These are phyloP conservation scores for Candida broadrunensis DNA, from an alignment of 805 yeast species.

Conservation along the genomic window DNA sequence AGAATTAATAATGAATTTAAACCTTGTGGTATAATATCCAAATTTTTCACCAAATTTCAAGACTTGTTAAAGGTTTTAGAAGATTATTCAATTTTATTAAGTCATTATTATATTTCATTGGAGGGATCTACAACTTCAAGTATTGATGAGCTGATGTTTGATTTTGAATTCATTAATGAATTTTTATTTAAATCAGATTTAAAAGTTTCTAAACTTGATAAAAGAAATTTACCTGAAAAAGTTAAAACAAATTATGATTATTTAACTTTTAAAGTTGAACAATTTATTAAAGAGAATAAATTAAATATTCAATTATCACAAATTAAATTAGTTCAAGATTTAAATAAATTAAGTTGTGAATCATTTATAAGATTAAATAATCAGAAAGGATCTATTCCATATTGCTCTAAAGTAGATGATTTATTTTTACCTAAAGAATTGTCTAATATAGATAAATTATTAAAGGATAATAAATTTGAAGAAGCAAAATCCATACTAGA, in stretches of 20 bases:
- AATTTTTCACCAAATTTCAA: slow-evolving; percentile 47
- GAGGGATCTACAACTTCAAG: slow-evolving; percentile 19
- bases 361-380: slow-evolving; percentile 26
- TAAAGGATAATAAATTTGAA: slow-evolving; percentile 26
- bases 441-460: slow-evolving; percentile 32
- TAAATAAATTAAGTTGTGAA: slow-evolving; percentile 41
- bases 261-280: slow-evolving; percentile 33
- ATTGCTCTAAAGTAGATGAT: slow-evolving; percentile 22
- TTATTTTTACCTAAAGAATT: slow-evolving; percentile 39
- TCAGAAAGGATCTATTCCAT: slow-evolving; percentile 17
- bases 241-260: slow-evolving; percentile 42
- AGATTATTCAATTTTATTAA: slow-evolving; percentile 38
- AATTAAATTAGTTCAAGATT: slow-evolving; percentile 24
- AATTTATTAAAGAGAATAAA: slow-evolving; percentile 7
- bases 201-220: slow-evolving; percentile 25
- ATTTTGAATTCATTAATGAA: slow-evolving; percentile 17
- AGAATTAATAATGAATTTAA: slow-evolving; percentile 72
- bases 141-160: slow-evolving; percentile 9
- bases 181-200: slow-evolving; percentile 24
- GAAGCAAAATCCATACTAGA: slow-evolving; percentile 40
- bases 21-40: slow-evolving; percentile 55
- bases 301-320: neutral
- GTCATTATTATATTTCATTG: slow-evolving; percentile 21
- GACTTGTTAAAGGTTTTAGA: slow-evolving; percentile 38
- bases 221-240: slow-evolving; percentile 21